A percentile compares a stretch with the other conserved stretches of the same genome.
Conservation (phyloP, 1,139 yeast species). For the Pichia sp. region DNA sequence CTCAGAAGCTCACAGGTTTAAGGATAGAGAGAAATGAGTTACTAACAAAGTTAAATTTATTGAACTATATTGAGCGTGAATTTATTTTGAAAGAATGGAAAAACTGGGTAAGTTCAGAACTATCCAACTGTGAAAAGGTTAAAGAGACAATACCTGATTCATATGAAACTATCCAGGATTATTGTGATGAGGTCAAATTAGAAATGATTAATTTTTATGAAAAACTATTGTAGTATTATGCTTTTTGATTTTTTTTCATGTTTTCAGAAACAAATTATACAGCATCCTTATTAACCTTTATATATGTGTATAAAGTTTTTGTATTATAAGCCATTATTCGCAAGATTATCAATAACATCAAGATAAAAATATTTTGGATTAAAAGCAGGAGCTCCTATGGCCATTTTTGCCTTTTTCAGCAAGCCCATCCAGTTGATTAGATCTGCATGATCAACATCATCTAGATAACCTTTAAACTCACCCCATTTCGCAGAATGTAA, state of each 20-base stretch:
- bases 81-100: slow-evolving; percentile 64
- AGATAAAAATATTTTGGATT: slow-evolving; percentile 72
- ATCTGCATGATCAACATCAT: slow-evolving; percentile 78
- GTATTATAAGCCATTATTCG: slow-evolving; percentile 54
- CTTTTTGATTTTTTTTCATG: no score
- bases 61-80: slow-evolving; percentile 67
- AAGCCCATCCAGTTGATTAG: slow-evolving; percentile 75
- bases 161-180: slow-evolving; percentile 13
- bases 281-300: no score
- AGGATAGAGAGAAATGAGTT: slow-evolving; percentile 72
- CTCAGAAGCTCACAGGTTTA: slow-evolving; percentile 46
- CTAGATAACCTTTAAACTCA: slow-evolving; percentile 66
- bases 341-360: slow-evolving; percentile 65
- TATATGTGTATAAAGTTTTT: no score
- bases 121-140: slow-evolving; percentile 46
- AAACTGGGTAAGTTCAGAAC: slow-evolving; percentile 66
- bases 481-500: slow-evolving; percentile 83
- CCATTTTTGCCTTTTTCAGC: slow-evolving; percentile 36
- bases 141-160: slow-evolving; percentile 11
- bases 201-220: slow-evolving; percentile 29
- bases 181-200: slow-evolving; percentile 23
- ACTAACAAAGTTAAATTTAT: slow-evolving; percentile 60
- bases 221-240: slow-evolving; percentile 7
- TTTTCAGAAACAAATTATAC: no score
- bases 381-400: slow-evolving; percentile 33